These are phyloP conservation scores for Sodiomyces alkalinus DNA, from an alignment of 2,329 filamentous ascomycete genomes.

Conservation along the genomic window DNA sequence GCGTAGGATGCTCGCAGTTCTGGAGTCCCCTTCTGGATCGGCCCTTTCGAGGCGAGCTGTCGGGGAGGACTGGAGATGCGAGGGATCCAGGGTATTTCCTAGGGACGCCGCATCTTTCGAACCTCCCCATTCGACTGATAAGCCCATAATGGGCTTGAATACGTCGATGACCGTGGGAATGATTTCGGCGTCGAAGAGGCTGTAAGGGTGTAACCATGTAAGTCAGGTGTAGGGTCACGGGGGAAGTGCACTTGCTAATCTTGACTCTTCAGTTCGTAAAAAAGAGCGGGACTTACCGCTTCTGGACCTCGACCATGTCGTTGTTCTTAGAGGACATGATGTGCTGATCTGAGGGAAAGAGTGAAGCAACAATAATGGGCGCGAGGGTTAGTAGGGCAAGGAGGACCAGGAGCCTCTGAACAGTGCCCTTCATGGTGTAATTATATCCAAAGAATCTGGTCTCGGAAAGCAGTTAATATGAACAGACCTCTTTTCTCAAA, in stretches of 20 bases:
- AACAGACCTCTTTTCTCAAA: too few relatives aligned
- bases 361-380: not conserved
- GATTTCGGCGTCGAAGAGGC: conserved; percentile 6
- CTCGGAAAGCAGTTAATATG: too few relatives aligned
- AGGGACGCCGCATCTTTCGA: conserved; percentile 6
- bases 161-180: conserved; percentile 8
- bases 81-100: conserved; percentile 6
- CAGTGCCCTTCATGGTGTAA: not conserved
- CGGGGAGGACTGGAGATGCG: conserved; percentile 5
- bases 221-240: too few relatives aligned
- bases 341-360: conserved; percentile 1
- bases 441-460: too few relatives aligned
- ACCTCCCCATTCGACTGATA: conserved; percentile 7
- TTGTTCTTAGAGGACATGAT: conserved; percentile 3
- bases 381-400: too few relatives aligned
- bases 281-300: conserved; percentile 3
- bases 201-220: conserved; percentile 1
- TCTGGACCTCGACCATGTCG: conserved; percentile 7
- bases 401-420: not conserved
- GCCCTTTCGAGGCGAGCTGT: conserved; percentile 3
- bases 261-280: not conserved
- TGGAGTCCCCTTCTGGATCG: not conserved
- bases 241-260: too few relatives aligned
- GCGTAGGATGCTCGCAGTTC: not conserved
- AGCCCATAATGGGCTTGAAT: conserved; percentile 7